Evolutionary conservation across 2,329 filamentous ascomycete species (phyloP), one percentile per base, ranked within the genome.

Genomic region (Neonectria neomacrospora): DNA sequence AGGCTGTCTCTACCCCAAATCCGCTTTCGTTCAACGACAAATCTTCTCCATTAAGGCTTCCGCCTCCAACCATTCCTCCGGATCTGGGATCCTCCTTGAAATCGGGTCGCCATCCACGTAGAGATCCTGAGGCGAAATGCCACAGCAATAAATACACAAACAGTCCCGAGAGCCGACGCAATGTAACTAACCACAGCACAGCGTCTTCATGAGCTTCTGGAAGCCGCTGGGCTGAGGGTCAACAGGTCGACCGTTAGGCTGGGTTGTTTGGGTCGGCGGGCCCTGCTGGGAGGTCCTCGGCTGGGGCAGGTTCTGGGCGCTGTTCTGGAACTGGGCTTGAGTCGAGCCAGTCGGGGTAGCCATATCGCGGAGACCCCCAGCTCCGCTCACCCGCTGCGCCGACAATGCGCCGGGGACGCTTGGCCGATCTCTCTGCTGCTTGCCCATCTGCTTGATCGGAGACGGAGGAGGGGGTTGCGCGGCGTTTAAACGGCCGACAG

Each of bases 311-410:
- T 97, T 96, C 78, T 93, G 92, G 76, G 91, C 92, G 82, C 93
- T 97, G 86, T 93, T 95, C 83, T 97, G 94, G 85, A 97, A 97
- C 78, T 97, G 95, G 71, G 95, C 95, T 80, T 96, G 93, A 68
- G 93, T 97, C 76, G 93, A 97, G 74, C 91, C 93, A 76, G 94
- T 91, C 72, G 94, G 92, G 69, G 94, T 95, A 75, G 89, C 88
- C 79, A 91, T 88, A 78, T 96, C 92, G 78, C 89, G 86, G 74
- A 90, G 85, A 78, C 87, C 89, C 84, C 88, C 88, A 81, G 85
- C 86, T 83, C 86, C 89, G 86, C 90, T 94, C 81, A 87, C 88
- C 82, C 93, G 89, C 85, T 94, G 92, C 76, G 87, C 85, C 79
- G 87, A 86, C 79, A 90, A 87, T 76, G 87, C 90, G 84, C 88